phyloP scores from a whole-genome alignment of 192 early-diverging fungal genomes.

The Powellomyces hirtus region DNA sequence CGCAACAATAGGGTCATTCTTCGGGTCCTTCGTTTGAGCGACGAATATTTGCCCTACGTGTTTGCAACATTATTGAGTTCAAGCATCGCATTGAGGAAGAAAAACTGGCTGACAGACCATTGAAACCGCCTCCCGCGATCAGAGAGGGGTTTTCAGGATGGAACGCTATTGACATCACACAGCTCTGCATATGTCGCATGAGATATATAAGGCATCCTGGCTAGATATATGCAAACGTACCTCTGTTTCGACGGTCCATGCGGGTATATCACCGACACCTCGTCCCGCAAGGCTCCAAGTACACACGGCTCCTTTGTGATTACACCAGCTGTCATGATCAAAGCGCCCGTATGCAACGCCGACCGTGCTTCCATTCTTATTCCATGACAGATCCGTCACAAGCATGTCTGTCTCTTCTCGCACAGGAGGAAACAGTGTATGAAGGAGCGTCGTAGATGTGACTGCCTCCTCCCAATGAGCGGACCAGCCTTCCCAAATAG shows the following conservation, averaged over 20 bases:
- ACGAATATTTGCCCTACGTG: slow-evolving; percentile 41
- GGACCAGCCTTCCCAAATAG: slow-evolving; percentile 30
- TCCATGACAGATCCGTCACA: slow-evolving; percentile 43
- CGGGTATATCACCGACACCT: neutral
- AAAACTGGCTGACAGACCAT: slow-evolving; percentile 9
- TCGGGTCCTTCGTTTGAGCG: slow-evolving; percentile 34
- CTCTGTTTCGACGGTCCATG: slow-evolving; percentile 26
- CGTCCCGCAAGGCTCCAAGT: slow-evolving; percentile 32
- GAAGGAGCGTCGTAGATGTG: slow-evolving; percentile 25
- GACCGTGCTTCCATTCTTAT: slow-evolving; percentile 42
- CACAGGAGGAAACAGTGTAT: slow-evolving; percentile 26
- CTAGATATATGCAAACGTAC: neutral
- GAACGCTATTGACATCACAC: slow-evolving; percentile 41
- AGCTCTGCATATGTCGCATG: slow-evolving; percentile 24
- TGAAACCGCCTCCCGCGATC: slow-evolving; percentile 45
- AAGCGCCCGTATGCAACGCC: slow-evolving; percentile 35
- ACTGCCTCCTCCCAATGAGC: slow-evolving; percentile 46
- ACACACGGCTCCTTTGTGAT: slow-evolving; percentile 39
- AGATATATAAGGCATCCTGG: neutral
- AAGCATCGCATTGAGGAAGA: neutral
- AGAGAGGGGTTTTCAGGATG: slow-evolving; percentile 46
- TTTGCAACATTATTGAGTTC: neutral
- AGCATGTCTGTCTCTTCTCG: slow-evolving; percentile 26
- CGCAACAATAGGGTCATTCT: slow-evolving; percentile 37
- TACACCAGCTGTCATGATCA: slow-evolving; percentile 45